Conservation (phyloP, 768 basidiomycete genomes). For the Suillus spraguei region DNA sequence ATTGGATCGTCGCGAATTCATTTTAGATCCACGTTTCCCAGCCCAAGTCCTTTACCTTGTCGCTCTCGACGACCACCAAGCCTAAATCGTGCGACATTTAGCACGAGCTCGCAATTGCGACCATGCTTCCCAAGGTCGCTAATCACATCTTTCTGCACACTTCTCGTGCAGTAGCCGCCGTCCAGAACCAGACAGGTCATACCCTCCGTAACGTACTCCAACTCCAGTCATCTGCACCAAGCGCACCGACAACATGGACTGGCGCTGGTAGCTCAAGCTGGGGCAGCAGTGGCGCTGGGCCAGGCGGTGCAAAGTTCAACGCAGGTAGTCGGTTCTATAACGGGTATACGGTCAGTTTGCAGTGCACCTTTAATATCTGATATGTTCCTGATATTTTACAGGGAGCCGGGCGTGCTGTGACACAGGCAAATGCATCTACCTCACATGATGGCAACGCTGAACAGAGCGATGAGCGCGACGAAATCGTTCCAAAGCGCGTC, state of each 20-base stretch:
- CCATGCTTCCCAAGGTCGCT: conserved; percentile 84
- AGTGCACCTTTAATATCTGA: background rate
- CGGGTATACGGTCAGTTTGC: conserved; percentile 60
- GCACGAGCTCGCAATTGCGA: conserved; percentile 16
- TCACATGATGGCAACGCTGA: conserved; percentile 50
- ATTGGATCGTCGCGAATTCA: conserved; percentile 9
- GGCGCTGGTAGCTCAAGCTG: conserved; percentile 53
- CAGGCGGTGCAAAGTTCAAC: conserved; percentile 74
- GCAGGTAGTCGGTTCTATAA: conserved; percentile 72
- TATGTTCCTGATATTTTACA: conserved; percentile 30
- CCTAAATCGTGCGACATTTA: conserved; percentile 7
- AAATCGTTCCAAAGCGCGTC: conserved; percentile 38
- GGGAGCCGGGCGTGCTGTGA: conserved; percentile 71
- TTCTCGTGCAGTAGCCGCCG: conserved; percentile 72
- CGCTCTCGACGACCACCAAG: conserved; percentile 9
- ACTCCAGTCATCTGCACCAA: conserved; percentile 53
- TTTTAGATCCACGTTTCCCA: background rate
- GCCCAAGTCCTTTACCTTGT: background rate
- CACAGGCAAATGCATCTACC: conserved; percentile 67
- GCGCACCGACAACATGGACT: conserved; percentile 41
- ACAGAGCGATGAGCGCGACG: conserved; percentile 63
- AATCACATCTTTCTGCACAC: conserved; percentile 78
- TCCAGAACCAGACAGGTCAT: conserved; percentile 68
- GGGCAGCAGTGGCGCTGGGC: conserved; percentile 58
- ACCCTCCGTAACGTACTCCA: conserved; percentile 80